Evolutionary conservation across 441 rosid genomes (phyloP).

Genomic region (Syzygium syzygioides): DNA sequence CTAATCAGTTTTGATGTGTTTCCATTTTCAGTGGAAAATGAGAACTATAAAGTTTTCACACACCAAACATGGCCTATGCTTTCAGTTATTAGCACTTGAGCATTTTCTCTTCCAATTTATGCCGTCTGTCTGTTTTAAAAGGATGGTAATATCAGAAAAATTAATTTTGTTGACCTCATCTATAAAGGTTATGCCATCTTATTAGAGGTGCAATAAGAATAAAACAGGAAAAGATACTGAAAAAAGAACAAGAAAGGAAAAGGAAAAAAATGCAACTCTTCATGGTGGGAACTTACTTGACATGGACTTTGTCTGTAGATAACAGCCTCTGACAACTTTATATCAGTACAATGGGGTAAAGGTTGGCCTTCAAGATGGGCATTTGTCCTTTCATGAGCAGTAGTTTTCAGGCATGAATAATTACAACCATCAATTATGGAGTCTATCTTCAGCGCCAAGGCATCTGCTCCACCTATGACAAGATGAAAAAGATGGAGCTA

Average conservation of each 20-base stretch:
- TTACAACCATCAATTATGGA: conserved; percentile 42
- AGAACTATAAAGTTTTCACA: background rate
- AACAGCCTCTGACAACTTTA: conserved; percentile 22
- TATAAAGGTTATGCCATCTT: background rate
- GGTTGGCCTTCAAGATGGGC: conserved; percentile 22
- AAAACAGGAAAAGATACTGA: background rate
- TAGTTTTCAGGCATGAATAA: conserved; percentile 17
- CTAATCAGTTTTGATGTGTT: background rate
- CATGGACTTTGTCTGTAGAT: conserved; percentile 30
- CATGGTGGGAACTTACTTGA: conserved; percentile 39
- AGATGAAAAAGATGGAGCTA: background rate
- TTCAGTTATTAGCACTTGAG: background rate
- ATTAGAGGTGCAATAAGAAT: background rate
- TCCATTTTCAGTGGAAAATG: background rate
- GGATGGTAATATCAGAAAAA: background rate
- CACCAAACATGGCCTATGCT: background rate
- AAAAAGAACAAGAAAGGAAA: background rate
- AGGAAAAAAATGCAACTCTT: background rate
- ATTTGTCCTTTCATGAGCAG: conserved; percentile 11
- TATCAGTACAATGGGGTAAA: conserved; percentile 11
- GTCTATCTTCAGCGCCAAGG: conserved; percentile 44
- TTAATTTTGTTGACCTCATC: background rate
- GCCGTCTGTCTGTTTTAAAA: background rate
- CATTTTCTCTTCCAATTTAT: background rate
- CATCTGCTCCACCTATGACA: conserved; percentile 40